Evolutionary conservation across 106 monocot species (phyloP).

Genomic region (Apostasia shenzhenica): DNA sequence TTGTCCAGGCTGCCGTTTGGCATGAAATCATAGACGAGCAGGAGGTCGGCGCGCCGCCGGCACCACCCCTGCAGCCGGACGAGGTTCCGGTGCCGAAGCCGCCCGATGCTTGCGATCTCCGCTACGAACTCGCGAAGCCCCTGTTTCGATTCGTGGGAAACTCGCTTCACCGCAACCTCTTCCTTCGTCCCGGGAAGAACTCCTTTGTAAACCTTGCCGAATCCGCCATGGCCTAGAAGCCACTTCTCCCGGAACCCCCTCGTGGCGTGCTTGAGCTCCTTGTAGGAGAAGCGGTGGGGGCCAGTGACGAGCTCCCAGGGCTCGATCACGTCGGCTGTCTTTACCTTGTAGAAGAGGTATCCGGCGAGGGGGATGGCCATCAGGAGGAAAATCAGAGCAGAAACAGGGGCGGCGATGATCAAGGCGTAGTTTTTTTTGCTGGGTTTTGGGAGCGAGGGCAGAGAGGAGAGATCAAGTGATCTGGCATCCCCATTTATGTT

Average conservation of each 20-base stretch:
- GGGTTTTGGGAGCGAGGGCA: conserved; percentile 13
- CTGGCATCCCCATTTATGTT: conserved; percentile 11
- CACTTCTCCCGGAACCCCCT: conserved; percentile 36
- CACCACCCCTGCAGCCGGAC: conserved; percentile 54
- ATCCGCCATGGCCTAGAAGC: conserved; percentile 37
- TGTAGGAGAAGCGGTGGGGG: conserved; percentile 44
- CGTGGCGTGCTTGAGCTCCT: conserved; percentile 39
- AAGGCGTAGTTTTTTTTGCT: conserved; percentile 24
- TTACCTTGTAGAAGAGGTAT: conserved; percentile 30
- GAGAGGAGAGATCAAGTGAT: conserved; percentile 20
- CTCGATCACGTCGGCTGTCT: conserved; percentile 40
- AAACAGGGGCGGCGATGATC: conserved; percentile 12
- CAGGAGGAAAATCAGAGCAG: conserved; percentile 10
- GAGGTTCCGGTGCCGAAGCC: conserved; percentile 47
- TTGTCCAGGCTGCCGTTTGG: conserved; percentile 11
- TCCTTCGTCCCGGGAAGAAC: conserved; percentile 27
- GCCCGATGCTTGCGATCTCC: conserved; percentile 46
- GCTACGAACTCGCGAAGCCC: conserved; percentile 50
- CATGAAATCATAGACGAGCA: conserved; percentile 37
- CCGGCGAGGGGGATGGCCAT: not conserved
- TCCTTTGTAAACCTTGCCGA: conserved; percentile 52
- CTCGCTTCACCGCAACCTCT: conserved; percentile 39
- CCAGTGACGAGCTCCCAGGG: conserved; percentile 44
- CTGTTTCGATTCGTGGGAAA: conserved; percentile 34
- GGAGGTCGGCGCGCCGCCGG: conserved; percentile 27